These are phyloP conservation scores for Paecilomyces variotii DNA, from an alignment of 2,329 filamentous ascomycete species.

Conservation along the genomic window DNA sequence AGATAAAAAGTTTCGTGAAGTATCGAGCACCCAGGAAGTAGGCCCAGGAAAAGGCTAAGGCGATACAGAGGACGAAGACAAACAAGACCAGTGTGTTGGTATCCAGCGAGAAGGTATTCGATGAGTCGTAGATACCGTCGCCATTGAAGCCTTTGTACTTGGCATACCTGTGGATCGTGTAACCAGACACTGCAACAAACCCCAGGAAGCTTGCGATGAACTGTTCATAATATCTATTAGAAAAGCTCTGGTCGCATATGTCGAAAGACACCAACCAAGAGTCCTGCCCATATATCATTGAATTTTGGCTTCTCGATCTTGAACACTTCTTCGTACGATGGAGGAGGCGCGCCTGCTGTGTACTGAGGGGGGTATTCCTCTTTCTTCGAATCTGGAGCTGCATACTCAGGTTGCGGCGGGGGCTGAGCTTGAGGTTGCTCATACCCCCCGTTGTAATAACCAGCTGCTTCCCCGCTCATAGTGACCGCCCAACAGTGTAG, in stretches of 20 bases:
- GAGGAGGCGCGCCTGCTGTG: slow-evolving; percentile 27
- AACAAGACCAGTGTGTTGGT: slow-evolving; percentile 85
- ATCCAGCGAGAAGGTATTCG: slow-evolving; percentile 61
- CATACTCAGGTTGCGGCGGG: neutral
- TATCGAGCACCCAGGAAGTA: slow-evolving; percentile 70
- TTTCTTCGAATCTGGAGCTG: slow-evolving; percentile 1
- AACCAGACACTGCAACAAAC: slow-evolving; percentile 66
- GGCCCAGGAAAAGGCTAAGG: slow-evolving; percentile 63
- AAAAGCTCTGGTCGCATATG: neutral
- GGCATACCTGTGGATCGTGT: slow-evolving; percentile 68
- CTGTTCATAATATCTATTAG: slow-evolving; percentile 29
- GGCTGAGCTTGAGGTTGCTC: neutral
- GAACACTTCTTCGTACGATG: slow-evolving; percentile 57
- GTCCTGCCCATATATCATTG: slow-evolving; percentile 82
- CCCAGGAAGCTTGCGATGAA: slow-evolving; percentile 64
- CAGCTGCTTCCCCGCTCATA: neutral
- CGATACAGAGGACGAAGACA: slow-evolving; percentile 64
- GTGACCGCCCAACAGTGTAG: neutral
- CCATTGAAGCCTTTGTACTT: slow-evolving; percentile 56
- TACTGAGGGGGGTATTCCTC: slow-evolving; percentile 30
- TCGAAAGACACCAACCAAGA: slow-evolving; percentile 50
- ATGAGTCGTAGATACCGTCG: slow-evolving; percentile 63
- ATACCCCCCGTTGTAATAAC: neutral
- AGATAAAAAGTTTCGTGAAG: slow-evolving; percentile 87
- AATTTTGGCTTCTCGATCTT: slow-evolving; percentile 75